Base-by-base conservation (phyloP, 176 grass and related monocot genomes). In the Cenchrus purpureus region DNA sequence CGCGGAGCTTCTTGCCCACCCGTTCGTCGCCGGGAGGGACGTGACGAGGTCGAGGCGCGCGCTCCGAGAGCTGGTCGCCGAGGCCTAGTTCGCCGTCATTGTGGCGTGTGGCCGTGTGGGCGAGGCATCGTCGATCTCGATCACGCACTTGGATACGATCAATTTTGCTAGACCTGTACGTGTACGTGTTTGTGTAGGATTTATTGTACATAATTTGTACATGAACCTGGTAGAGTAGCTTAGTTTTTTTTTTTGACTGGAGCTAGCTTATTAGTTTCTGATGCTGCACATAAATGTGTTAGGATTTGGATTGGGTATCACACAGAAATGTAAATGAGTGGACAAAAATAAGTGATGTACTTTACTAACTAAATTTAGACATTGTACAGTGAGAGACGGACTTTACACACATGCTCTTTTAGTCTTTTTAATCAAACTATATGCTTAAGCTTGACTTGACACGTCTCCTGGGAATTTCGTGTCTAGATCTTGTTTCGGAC, bases 1-100 rank as follows among this genome's bases (percentile, higher is more conserved):
- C 1, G 82, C 58, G 3, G 78, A 93, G 77, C 88, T 90, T 20
- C 88, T 93, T 44, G 85, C 77, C 1, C 91, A 93, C 34, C 91
- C 91, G 13, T 93, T 93, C 78, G 61, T 93, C 32, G 72, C 78
- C 31, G 44, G 60, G 19, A 81, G 85, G 66, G 61, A 93, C 53
- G 60, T 75, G 8, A 10, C 57, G 17, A 48, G 22, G 9, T 93
- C 91, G 31, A 77, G 43, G 12, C 0, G 53, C 16, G 78, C 88
- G 17, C 82, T 90, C 5, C 59, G 28, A 60, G 37, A 85, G 43
- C 58, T 93, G 10, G 58, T 87, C 31, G 64, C 68, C 19, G 81
- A 71, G 19, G 71, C 46, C 1, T 85, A 82, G 62, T 44, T 8
- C 29, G 51, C 10, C 54, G 65, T 12, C 71, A 19, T 29, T 19